Percentiles rank a stretch among this genome's conserved stretches.
These are phyloP conservation scores for Pseudognaphalium luteoalbum DNA, from an alignment of 129 eudicot species.

Conservation along the genomic window DNA sequence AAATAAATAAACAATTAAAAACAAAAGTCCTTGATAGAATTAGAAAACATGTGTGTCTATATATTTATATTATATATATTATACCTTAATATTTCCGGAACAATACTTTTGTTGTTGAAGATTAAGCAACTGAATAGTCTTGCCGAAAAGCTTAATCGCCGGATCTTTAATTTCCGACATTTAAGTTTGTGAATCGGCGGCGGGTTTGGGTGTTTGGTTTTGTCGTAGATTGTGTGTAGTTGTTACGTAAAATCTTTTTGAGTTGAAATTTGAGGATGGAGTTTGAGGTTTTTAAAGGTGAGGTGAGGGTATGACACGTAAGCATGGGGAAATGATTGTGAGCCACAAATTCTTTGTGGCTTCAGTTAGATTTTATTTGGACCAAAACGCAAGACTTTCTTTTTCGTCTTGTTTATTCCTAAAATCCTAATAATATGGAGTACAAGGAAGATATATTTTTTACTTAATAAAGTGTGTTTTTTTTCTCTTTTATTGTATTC, in stretches of 20 bases:
- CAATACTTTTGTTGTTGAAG: neutral
- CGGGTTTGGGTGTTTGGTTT: neutral
- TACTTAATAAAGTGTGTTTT: too few species aligned
- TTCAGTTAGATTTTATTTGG: slow-evolving; percentile 34
- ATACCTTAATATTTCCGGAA: slow-evolving; percentile 32
- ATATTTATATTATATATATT: too few species aligned
- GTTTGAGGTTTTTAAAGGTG: slow-evolving; percentile 27
- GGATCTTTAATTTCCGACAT: slow-evolving; percentile 52
- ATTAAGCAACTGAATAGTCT: slow-evolving; percentile 46
- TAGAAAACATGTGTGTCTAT: too few species aligned
- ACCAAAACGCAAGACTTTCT: slow-evolving; percentile 23
- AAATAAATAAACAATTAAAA: neutral
- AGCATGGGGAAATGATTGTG: slow-evolving; percentile 21
- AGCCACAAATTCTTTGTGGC: slow-evolving; percentile 46
- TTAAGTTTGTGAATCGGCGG: neutral
- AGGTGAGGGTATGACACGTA: slow-evolving; percentile 41
- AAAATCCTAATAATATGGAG: too few species aligned
- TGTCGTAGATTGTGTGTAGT: neutral
- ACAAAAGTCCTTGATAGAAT: too few species aligned
- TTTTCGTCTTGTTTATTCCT: slow-evolving; percentile 6
- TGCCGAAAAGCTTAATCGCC: slow-evolving; percentile 53
- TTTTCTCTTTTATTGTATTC: too few species aligned
- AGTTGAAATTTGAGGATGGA: slow-evolving; percentile 20
- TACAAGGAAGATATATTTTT: too few species aligned
- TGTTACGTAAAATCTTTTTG: slow-evolving; percentile 27